These are phyloP conservation scores for Stentor coeruleus DNA, from an alignment of 73 alveolate species.

Conservation along the genomic window DNA sequence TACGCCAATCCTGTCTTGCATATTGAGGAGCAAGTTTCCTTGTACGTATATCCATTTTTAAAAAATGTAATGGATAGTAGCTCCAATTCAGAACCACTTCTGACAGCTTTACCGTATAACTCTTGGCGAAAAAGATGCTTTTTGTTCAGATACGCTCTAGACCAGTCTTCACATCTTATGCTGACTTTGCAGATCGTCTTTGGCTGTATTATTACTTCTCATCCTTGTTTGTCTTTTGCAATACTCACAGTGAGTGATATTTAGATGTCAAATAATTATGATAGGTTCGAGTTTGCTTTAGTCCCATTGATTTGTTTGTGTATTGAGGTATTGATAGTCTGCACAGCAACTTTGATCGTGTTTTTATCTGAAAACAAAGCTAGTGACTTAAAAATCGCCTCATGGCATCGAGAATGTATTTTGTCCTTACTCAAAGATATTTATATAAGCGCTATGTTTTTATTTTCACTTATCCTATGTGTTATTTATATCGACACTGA, in stretches of 20 bases:
- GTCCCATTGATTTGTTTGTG: not conserved
- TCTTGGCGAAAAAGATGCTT: not conserved
- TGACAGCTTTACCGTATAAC: not conserved
- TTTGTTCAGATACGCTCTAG: not conserved
- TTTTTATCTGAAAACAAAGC: not conserved
- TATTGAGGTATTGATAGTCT: not conserved
- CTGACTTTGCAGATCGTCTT: not conserved
- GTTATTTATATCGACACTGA: not conserved
- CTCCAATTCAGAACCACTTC: not conserved
- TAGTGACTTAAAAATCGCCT: not conserved
- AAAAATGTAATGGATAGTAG: too few species aligned
- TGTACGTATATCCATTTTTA: too few species aligned
- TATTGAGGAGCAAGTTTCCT: too few species aligned
- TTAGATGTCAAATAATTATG: not conserved
- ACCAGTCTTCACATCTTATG: not conserved
- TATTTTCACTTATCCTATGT: not conserved
- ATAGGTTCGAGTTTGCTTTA: not conserved
- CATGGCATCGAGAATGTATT: not conserved
- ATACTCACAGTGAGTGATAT: not conserved
- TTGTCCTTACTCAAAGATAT: not conserved
- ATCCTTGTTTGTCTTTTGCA: not conserved
- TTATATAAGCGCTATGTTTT: not conserved
- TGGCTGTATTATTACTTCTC: not conserved
- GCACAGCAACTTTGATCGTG: not conserved
- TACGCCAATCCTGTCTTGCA: too few species aligned